Conservation (phyloP, 768 basidiomycete genomes). For the Gloeophyllum trabeum region DNA sequence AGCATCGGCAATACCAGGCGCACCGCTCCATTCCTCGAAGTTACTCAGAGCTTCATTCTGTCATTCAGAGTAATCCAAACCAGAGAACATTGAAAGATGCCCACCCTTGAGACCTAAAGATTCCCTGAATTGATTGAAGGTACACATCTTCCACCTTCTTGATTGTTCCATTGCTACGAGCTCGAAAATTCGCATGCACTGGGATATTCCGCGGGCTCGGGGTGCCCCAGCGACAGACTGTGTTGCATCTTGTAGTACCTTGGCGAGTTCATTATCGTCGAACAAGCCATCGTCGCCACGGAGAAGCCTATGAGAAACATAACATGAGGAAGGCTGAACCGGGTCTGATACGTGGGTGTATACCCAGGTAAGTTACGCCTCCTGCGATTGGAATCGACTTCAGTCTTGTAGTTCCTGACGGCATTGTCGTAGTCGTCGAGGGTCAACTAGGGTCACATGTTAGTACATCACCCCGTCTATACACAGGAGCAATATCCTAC, state of each 20-base stretch:
- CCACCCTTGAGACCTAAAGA: constrained; percentile 73
- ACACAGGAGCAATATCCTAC: constrained; percentile 37
- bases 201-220: constrained; percentile 66
- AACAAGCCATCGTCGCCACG: constrained; percentile 53
- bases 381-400: constrained; percentile 29
- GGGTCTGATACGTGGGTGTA: constrained; percentile 8
- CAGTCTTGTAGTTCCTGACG: constrained; percentile 24
- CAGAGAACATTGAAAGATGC: constrained; percentile 8
- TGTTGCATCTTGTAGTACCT: constrained; percentile 59
- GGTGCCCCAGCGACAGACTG: constrained; percentile 64
- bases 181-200: constrained; percentile 63
- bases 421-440: constrained; percentile 38
- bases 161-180: constrained; percentile 77
- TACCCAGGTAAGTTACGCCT: constrained; percentile 63
- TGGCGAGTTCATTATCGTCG: constrained; percentile 61
- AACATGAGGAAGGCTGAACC: constrained; percentile 16
- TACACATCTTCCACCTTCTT: constrained; percentile 72
- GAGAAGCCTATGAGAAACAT: constrained; percentile 40
- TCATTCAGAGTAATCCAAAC: constrained; percentile 1
- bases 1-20: constrained; percentile 41
- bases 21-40: constrained; percentile 77
- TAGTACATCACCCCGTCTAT: constrained; percentile 36
- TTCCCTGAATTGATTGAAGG: constrained; percentile 21
- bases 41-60: constrained; percentile 39
- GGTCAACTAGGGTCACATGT: constrained; percentile 30